These are phyloP conservation scores for Recurvomyces mirabilis DNA, from an alignment of 495 filamentous ascomycete genomes.

Conservation along the genomic window DNA sequence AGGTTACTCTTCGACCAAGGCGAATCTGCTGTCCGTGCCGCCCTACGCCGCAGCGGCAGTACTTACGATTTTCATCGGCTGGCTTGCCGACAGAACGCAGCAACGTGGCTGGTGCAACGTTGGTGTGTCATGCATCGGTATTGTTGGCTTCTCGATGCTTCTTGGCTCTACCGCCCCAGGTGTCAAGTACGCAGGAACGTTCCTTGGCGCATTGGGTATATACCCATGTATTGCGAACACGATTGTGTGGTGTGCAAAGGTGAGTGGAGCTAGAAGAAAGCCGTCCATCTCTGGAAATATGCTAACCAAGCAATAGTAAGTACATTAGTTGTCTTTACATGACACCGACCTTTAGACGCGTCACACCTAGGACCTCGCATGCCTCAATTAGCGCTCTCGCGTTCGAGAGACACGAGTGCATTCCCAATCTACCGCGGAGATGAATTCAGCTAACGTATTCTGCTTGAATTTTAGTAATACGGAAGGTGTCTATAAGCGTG, in stretches of 20 bases:
- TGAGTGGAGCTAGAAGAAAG: too few species aligned
- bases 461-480: too few species aligned
- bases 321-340: too few species aligned
- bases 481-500: slow-evolving; percentile 89
- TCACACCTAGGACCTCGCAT: too few species aligned
- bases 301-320: too few species aligned
- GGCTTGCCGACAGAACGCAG: slow-evolving; percentile 64
- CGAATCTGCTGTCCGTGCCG: slow-evolving; percentile 78
- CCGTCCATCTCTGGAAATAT: too few species aligned
- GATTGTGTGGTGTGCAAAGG: slow-evolving; percentile 80
- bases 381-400: too few species aligned
- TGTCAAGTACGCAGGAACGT: slow-evolving; percentile 71
- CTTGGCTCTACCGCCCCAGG: slow-evolving; percentile 47
- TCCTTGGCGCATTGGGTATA: slow-evolving; percentile 79
- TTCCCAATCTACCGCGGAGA: too few species aligned
- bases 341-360: too few species aligned
- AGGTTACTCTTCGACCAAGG: slow-evolving; percentile 57
- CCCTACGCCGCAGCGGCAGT: slow-evolving; percentile 77
- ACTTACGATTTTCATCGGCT: slow-evolving; percentile 66
- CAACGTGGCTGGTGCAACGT: slow-evolving; percentile 81
- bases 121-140: slow-evolving; percentile 53
- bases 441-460: too few species aligned
- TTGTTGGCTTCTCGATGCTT: slow-evolving; percentile 71
- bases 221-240: slow-evolving; percentile 90
- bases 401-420: too few species aligned